These are phyloP conservation scores for Sordariomycetes sp. DNA, from an alignment of 2,329 filamentous ascomycete species.

Conservation along the genomic window DNA sequence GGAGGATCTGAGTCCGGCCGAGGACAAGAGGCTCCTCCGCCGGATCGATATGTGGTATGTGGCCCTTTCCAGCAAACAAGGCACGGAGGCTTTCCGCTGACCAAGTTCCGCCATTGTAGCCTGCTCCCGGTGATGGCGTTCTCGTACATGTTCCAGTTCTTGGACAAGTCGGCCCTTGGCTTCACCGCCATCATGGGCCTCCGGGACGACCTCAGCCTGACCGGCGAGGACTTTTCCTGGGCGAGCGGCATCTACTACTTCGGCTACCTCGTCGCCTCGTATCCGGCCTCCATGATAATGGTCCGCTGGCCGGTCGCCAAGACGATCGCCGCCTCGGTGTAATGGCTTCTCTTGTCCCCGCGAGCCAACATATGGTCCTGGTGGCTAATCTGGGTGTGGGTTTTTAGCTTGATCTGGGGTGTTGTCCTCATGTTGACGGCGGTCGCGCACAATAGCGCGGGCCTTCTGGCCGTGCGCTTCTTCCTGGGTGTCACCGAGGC, in stretches of 20 bases:
- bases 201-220: slow-evolving; percentile 29
- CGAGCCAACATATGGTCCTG: too few relatives aligned
- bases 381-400: neutral
- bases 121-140: slow-evolving; percentile 39
- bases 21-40: slow-evolving; percentile 41
- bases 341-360: neutral
- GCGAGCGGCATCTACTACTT: slow-evolving; percentile 36
- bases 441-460: slow-evolving; percentile 20
- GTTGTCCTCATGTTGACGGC: slow-evolving; percentile 31
- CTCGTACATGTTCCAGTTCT: slow-evolving; percentile 48
- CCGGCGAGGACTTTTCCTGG: slow-evolving; percentile 38
- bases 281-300: slow-evolving; percentile 11
- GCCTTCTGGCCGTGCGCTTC: slow-evolving; percentile 19
- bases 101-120: slow-evolving; percentile 14
- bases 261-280: slow-evolving; percentile 26
- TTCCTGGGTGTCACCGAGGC: slow-evolving; percentile 21
- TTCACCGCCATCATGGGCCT: slow-evolving; percentile 40
- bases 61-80: neutral
- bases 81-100: neutral
- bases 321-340: slow-evolving; percentile 11
- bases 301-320: slow-evolving; percentile 13
- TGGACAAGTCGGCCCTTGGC: slow-evolving; percentile 48
- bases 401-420: slow-evolving; percentile 19
- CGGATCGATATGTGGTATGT: slow-evolving; percentile 49
- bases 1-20: slow-evolving; percentile 11